Percentiles rank a stretch among this genome's conserved stretches.
Conservation (phyloP, 164 flowering plant species). For the Buxus sempervirens region DNA sequence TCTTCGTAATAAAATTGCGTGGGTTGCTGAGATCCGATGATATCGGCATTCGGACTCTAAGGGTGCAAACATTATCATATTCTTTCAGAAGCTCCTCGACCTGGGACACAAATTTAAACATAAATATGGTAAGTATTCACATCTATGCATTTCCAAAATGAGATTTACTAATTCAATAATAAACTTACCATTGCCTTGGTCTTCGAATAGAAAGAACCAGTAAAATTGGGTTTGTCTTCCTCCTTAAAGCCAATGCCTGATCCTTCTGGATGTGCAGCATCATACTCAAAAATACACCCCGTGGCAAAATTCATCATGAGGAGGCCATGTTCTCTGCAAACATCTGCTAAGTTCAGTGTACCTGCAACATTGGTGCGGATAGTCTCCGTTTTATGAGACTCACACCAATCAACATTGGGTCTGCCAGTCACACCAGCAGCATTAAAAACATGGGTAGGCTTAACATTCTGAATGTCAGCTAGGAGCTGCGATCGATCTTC, state of each 20-base stretch:
- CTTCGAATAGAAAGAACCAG: slow-evolving; percentile 67
- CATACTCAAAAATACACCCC: slow-evolving; percentile 70
- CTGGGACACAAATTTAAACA: slow-evolving; percentile 24
- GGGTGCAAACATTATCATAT: slow-evolving; percentile 68
- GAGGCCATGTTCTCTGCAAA: slow-evolving; percentile 58
- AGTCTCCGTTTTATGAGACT: slow-evolving; percentile 67
- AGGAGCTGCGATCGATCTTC: slow-evolving; percentile 47
- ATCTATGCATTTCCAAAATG: background rate
- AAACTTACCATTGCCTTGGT: slow-evolving; percentile 68
- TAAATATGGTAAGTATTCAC: background rate
- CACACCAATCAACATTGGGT: slow-evolving; percentile 79
- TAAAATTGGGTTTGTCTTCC: slow-evolving; percentile 68
- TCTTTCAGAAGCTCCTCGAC: slow-evolving; percentile 70
- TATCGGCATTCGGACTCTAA: slow-evolving; percentile 70
- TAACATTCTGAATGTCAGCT: slow-evolving; percentile 47
- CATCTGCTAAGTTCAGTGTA: slow-evolving; percentile 62
- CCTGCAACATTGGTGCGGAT: slow-evolving; percentile 68
- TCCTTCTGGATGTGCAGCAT: slow-evolving; percentile 58
- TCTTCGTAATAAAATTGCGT: slow-evolving; percentile 72
- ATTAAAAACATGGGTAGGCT: slow-evolving; percentile 67
- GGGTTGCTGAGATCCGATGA: slow-evolving; percentile 75
- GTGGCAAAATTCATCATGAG: slow-evolving; percentile 65
- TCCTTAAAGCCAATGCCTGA: slow-evolving; percentile 74
- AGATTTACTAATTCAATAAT: background rate
- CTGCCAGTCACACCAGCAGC: slow-evolving; percentile 77